Conservation (phyloP, 345 rosid species). For the Lumnitzera littorea region DNA sequence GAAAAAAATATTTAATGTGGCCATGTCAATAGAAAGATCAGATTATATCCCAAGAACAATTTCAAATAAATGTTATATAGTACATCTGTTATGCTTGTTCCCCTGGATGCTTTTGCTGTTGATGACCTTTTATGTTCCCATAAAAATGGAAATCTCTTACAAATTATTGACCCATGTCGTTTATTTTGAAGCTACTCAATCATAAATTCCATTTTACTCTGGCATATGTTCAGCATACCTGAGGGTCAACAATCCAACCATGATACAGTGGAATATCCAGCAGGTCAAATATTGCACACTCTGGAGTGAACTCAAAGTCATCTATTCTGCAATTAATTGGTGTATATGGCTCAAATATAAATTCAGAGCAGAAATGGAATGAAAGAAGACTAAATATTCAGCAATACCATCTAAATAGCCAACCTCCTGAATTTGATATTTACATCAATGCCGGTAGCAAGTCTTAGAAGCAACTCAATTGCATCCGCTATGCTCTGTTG, state of each 20-base stretch:
- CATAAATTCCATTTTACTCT: too few species aligned
- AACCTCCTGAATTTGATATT: conserved; percentile 93
- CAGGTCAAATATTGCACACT: conserved; percentile 95
- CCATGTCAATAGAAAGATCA: too few species aligned
- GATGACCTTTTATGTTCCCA: too few species aligned
- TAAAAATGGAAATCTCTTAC: too few species aligned
- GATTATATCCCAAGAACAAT: too few species aligned
- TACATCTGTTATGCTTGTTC: too few species aligned
- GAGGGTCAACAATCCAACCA: conserved; percentile 99
- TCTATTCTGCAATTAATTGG: conserved; percentile 60
- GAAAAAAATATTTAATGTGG: too few species aligned
- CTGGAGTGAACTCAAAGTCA: conserved; percentile 96
- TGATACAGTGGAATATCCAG: conserved; percentile 92
- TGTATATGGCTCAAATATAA: conserved; percentile 11
- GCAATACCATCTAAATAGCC: conserved; percentile 1
- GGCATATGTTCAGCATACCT: conserved; percentile 39
- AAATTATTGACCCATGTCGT: too few species aligned
- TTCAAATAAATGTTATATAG: too few species aligned
- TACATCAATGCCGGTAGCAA: conserved; percentile 96
- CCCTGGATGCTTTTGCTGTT: too few species aligned
- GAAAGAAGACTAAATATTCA: background rate
- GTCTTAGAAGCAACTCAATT: conserved; percentile 82
- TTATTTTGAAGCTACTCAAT: too few species aligned
- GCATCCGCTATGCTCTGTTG: conserved; percentile 97
- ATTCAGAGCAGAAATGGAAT: background rate